Base-by-base conservation (phyloP, 495 filamentous ascomycete genomes). In the Hypoxylon lenormandii region DNA sequence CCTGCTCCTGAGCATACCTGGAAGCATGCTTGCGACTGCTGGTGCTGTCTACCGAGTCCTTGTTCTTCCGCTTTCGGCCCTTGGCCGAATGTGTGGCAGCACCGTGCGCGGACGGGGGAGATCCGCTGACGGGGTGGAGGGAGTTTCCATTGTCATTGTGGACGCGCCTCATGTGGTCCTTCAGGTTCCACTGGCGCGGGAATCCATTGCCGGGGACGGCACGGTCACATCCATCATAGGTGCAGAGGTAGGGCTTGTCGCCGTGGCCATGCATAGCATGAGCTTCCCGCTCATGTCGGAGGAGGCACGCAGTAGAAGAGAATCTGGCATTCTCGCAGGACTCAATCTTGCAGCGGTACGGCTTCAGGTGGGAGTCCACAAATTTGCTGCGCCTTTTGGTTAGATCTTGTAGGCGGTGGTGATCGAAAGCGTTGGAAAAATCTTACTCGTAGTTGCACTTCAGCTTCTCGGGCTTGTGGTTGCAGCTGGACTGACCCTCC, bases 391-490 rank as follows among this genome's bases (percentile, higher is more conserved):
- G 45, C 75, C 70, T 79, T 79, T 79, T 75, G 68, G 55, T 82
- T 74, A 79, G 70, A 69, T 55, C 49, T 46, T 45, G 18, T 61
- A 64, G 45, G n/a, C 60, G 26, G 30, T 33, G 30, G 61, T 49
- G 36, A 33, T 62, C 76, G 47, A 37, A 48, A 42, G 18, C 30
- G 49, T 59, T 26, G 63, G 18, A 33, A n/a, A n/a, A n/a, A 23
- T 74, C 90, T 87, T 89, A 94, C 93, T 96, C 92, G 78, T 97
- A 97, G 79, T 95, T 94, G 88, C 93, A 97, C 85, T 97, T 97
- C 65, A 97, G 90, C 78, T 92, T 93, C 69, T 92, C 93, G 18
- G 92, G 88, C 72, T 89, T 89, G 84, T 96, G 92, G 76, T 85
- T 89, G 86, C 93, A 96, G 62, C 84, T 87, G 42, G 88, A 80